Base-by-base conservation (phyloP, 1,284 basidiomycete genomes). In the Moesziomyces parantarcticus region DNA sequence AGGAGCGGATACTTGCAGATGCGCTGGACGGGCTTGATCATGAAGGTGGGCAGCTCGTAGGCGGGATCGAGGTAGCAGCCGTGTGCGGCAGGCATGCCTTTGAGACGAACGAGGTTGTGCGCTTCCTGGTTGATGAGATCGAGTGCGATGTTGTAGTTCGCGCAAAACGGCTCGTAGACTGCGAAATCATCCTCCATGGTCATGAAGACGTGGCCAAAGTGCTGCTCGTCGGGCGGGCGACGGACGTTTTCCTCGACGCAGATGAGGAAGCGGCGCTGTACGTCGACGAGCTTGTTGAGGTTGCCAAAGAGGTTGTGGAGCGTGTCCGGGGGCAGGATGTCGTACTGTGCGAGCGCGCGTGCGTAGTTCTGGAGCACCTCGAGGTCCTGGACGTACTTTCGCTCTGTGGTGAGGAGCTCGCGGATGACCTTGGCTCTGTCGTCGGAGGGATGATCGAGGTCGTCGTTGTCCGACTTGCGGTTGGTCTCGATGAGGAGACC, bases 341-440 rank as follows among this genome's bases (percentile, higher is more conserved):
- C 92, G 77, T 89, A 89, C 84, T 91, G 89, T 9, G 92, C 88
- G 59, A 98, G 87, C 16, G 82, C 78, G 11, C 81, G 75, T 48
- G 84, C 82, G 48, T 85, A 86, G 69, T 83, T 83, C 75, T 86
- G 82, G 88, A 99, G 91, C 79, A 95, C 91, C 85, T 99, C 97
- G 58, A 99, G 87, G 85, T 99, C 96, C 84, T 96, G 92, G 18
- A 99, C 96, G 84, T 96, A 99, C 86, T 97, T 97, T 55, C 96
- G 90, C 85, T 99, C 97, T 4, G 93, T 95, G 83, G 94, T 92
- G 51, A 97, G 89, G 75, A 96, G 90, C 85, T 97, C 94, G 74
- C 89, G 88, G 58, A 94, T 88, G 70, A 93, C 91, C 75, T 92
- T 90, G 73, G 89, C 89, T 34, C 92, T 88, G 21, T 90, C 90